Conservation (phyloP, 164 flowering plant genomes). For the Pachysandra terminalis region DNA sequence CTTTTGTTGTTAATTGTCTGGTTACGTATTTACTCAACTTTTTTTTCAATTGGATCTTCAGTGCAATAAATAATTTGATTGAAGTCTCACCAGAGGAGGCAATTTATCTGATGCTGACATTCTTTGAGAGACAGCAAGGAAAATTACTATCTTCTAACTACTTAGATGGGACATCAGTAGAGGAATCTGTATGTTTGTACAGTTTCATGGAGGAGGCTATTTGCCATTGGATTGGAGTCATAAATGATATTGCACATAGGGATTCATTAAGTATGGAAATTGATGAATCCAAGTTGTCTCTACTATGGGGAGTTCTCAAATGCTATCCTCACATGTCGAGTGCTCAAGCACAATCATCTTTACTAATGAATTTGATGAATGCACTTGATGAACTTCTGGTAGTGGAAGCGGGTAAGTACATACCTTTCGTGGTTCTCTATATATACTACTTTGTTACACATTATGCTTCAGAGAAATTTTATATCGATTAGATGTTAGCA, state of each 20-base stretch:
- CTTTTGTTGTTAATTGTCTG: not conserved
- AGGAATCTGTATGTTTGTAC: slow-evolving; percentile 24
- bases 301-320: slow-evolving; percentile 62
- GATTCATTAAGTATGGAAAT: slow-evolving; percentile 22
- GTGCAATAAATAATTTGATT: slow-evolving; percentile 51
- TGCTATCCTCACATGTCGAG: slow-evolving; percentile 48
- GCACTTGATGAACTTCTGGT: slow-evolving; percentile 50
- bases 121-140: slow-evolving; percentile 44
- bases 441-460: too few relatives aligned
- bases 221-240: slow-evolving; percentile 28
- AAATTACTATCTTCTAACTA: slow-evolving; percentile 16
- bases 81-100: slow-evolving; percentile 54
- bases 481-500: not conserved
- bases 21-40: not conserved
- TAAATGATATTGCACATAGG: slow-evolving; percentile 26
- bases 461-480: too few relatives aligned
- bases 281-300: slow-evolving; percentile 40
- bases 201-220: slow-evolving; percentile 32
- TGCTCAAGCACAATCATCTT: slow-evolving; percentile 28
- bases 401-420: slow-evolving; percentile 43
- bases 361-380: slow-evolving; percentile 49
- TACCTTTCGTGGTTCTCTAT: not conserved
- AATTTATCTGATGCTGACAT: slow-evolving; percentile 43
- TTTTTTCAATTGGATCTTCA: slow-evolving; percentile 33
- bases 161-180: slow-evolving; percentile 32